A percentile compares a stretch with the other conserved stretches of the same genome.
Evolutionary conservation across 345 rosid species (phyloP).

Genomic region (Populus simonii): DNA sequence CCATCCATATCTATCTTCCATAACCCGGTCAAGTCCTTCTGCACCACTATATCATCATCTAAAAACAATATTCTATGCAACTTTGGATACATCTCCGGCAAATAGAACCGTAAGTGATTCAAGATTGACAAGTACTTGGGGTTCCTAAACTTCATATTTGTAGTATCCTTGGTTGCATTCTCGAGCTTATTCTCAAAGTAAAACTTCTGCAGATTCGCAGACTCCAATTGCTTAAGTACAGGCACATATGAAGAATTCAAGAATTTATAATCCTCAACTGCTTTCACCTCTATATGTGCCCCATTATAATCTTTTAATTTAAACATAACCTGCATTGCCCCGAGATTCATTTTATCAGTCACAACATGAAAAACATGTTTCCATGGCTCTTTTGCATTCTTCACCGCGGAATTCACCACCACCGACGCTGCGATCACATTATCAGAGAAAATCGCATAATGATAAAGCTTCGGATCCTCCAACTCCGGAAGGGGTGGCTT

Average conservation of each 20-base stretch:
- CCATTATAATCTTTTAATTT: constrained; percentile 86
- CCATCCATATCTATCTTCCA: constrained; percentile 99
- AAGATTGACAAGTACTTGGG: constrained; percentile 91
- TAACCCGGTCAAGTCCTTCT: constrained; percentile 88
- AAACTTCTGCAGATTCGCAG: constrained; percentile 80
- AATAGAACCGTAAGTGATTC: constrained; percentile 91
- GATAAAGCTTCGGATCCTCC: constrained; percentile 82
- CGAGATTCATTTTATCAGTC: constrained; percentile 97
- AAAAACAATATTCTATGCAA: constrained; percentile 81
- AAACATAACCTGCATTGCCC: constrained; percentile 99
- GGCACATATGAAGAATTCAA: constrained; percentile 94
- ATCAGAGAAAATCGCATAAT: constrained; percentile 90
- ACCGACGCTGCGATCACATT: constrained; percentile 91
- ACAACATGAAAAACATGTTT: constrained; percentile 94
- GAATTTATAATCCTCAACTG: constrained; percentile 92
- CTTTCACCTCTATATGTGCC: constrained; percentile 92
- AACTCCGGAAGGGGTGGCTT: constrained; percentile 55
- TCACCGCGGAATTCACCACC: constrained; percentile 95
- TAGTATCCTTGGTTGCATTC: constrained; percentile 87
- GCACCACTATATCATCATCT: constrained; percentile 96
- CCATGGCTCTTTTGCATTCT: constrained; percentile 90
- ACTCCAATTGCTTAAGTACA: constrained; percentile 82
- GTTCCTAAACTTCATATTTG: constrained; percentile 94
- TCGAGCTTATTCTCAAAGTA: constrained; percentile 94
- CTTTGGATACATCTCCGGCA: constrained; percentile 93